A percentile compares a stretch with the other conserved stretches of the same genome.
Evolutionary conservation across 345 rosid genomes (phyloP).

Genomic region (Eucalyptus viminalis): DNA sequence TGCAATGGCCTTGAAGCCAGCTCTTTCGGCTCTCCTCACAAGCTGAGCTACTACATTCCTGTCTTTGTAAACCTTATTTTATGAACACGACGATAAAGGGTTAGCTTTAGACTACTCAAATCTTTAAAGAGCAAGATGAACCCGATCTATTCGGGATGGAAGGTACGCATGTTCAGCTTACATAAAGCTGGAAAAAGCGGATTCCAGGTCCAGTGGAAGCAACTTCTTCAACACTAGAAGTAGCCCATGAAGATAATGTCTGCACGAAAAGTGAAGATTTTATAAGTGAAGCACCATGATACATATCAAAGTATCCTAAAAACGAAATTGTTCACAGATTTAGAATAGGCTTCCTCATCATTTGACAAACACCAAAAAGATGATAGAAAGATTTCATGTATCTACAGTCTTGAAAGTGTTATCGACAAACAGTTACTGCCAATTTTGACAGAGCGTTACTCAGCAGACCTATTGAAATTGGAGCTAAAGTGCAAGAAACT

Average conservation of each 20-base stretch:
- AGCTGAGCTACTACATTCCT: constrained; percentile 78
- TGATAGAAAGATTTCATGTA: neutral
- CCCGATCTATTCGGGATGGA: neutral
- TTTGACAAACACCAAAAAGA: neutral
- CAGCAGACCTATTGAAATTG: neutral
- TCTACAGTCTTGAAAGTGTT: neutral
- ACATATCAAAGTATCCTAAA: neutral
- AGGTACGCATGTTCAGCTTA: constrained; percentile 12
- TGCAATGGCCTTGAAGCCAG: constrained; percentile 93
- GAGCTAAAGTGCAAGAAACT: neutral
- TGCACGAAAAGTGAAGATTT: constrained; percentile 4
- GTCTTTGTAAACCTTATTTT: constrained; percentile 50
- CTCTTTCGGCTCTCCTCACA: constrained; percentile 85
- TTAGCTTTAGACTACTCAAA: neutral
- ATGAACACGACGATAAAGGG: neutral
- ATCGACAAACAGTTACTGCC: neutral
- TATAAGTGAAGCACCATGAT: neutral
- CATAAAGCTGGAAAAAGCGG: constrained; percentile 85
- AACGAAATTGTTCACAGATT: neutral
- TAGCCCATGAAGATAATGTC: constrained; percentile 90
- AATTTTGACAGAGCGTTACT: neutral
- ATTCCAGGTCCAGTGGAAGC: constrained; percentile 90
- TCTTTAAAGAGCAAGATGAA: neutral
- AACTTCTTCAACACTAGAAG: constrained; percentile 89
- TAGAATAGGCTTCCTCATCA: neutral